Percentiles rank a stretch among this genome's conserved stretches.
Conservation (phyloP, 495 filamentous ascomycete species). For the Aspergillus sparsus region DNA sequence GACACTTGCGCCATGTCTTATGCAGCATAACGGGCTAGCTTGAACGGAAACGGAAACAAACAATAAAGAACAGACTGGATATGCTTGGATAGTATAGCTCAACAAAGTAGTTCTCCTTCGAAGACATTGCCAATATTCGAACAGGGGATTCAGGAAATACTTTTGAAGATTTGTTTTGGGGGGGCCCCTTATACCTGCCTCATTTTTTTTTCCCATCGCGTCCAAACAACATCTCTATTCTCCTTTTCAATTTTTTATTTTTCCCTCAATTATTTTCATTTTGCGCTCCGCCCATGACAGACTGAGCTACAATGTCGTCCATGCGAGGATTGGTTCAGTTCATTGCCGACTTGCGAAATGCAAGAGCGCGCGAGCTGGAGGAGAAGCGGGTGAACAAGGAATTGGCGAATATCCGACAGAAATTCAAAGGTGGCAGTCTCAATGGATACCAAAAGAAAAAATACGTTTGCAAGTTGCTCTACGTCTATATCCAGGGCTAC, state of each 20-base stretch:
- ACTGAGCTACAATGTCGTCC: conserved; percentile 53
- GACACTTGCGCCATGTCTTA: conserved; percentile 22
- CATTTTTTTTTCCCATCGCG: not conserved
- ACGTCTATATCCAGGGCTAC: conserved; percentile 99
- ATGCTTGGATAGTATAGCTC: not conserved
- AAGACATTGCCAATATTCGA: not conserved
- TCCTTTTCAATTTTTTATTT: not conserved
- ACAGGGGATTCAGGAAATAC: not conserved
- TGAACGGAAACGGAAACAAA: conserved; percentile 3
- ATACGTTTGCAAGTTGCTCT: conserved; percentile 99
- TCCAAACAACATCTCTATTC: not conserved
- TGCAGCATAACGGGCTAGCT: conserved; percentile 16
- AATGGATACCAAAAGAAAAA: conserved; percentile 99
- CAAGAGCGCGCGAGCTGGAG: conserved; percentile 90
- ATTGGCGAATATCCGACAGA: conserved; percentile 90
- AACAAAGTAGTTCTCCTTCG: not conserved
- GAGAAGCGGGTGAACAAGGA: conserved; percentile 99
- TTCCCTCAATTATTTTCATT: not conserved
- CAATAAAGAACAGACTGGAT: not conserved
- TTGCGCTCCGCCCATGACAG: not conserved
- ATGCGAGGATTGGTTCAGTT: conserved; percentile 95
- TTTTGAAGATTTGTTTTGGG: not conserved
- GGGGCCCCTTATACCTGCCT: not conserved
- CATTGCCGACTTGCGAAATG: conserved; percentile 95
- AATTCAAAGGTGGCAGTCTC: conserved; percentile 75